Evolutionary conservation across 2,329 filamentous ascomycete species (phyloP).

Genomic region (Diaporthe sp.): DNA sequence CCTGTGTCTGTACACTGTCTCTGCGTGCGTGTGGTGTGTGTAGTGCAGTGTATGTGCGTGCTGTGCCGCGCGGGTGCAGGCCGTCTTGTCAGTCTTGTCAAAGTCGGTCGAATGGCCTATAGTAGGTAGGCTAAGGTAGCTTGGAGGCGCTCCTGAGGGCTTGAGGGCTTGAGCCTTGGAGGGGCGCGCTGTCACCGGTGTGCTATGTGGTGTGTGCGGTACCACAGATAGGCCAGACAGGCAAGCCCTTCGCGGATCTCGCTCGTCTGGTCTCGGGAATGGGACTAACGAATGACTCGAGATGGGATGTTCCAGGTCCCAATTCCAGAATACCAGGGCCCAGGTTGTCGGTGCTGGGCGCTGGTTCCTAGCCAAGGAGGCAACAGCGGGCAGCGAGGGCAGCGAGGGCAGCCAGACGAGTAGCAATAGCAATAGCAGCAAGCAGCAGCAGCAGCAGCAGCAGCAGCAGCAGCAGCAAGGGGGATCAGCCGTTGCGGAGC

Average conservation of each 20-base stretch:
- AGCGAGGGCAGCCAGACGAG: neutral
- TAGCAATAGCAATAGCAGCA: too few relatives aligned
- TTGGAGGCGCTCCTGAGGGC: neutral
- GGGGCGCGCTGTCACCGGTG: neutral
- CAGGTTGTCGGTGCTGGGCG: neutral
- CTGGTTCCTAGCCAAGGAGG: neutral
- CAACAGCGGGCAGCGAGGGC: neutral
- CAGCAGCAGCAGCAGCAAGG: neutral
- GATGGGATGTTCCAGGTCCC: slow-evolving; percentile 17
- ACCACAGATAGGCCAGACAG: neutral
- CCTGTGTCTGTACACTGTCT: neutral
- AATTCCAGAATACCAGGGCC: slow-evolving; percentile 14
- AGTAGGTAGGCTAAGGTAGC: neutral
- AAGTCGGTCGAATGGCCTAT: neutral
- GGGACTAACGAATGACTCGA: slow-evolving; percentile 28
- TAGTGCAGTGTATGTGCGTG: neutral
- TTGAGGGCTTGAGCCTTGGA: neutral
- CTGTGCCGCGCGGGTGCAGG: slow-evolving; percentile 10
- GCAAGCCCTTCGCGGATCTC: slow-evolving; percentile 23
- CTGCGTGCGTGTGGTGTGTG: neutral
- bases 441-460: neutral
- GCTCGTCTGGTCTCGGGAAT: slow-evolving; percentile 20
- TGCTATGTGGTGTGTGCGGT: neutral
- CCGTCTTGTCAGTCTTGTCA: neutral
- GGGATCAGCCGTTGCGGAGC: slow-evolving; percentile 27